Conservation (phyloP, 2,329 filamentous ascomycete species). For the Aspergillus phoenicis region DNA sequence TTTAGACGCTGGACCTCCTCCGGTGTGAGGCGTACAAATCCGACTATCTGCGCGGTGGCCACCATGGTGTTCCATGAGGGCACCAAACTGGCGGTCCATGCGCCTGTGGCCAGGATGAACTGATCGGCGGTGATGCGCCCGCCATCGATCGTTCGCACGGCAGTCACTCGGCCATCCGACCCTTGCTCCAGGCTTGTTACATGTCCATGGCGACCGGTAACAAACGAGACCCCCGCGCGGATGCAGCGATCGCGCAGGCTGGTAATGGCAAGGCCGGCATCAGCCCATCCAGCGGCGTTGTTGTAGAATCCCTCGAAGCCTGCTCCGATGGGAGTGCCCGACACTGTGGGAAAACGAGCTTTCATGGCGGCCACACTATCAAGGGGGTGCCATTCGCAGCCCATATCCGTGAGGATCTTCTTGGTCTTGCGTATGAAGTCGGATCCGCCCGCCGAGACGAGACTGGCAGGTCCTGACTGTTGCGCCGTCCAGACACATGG, state of each 20-base stretch:
- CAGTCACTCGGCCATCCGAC: slow-evolving; percentile 50
- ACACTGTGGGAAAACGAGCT: slow-evolving; percentile 24
- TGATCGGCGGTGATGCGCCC: slow-evolving; percentile 62
- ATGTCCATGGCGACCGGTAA: slow-evolving; percentile 33
- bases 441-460: slow-evolving; percentile 22
- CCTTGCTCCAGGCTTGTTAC: slow-evolving; percentile 39
- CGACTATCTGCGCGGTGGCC: slow-evolving; percentile 76
- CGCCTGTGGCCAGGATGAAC: slow-evolving; percentile 76
- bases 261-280: slow-evolving; percentile 27
- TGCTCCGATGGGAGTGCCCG: slow-evolving; percentile 20
- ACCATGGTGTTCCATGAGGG: slow-evolving; percentile 72
- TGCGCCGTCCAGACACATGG: slow-evolving; percentile 31
- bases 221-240: slow-evolving; percentile 27
- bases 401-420: slow-evolving; percentile 27
- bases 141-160: slow-evolving; percentile 56
- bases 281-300: slow-evolving; percentile 33
- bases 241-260: slow-evolving; percentile 27
- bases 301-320: slow-evolving; percentile 33
- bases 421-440: slow-evolving; percentile 30
- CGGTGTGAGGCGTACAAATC: slow-evolving; percentile 70
- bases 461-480: slow-evolving; percentile 20
- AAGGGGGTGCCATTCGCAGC: slow-evolving; percentile 25
- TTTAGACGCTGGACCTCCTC: slow-evolving; percentile 66
- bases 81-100: slow-evolving; percentile 76
- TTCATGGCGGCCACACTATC: not conserved